Base-by-base conservation (phyloP, 352 stramenopile genomes). In the Globisporangium emineosum region DNA sequence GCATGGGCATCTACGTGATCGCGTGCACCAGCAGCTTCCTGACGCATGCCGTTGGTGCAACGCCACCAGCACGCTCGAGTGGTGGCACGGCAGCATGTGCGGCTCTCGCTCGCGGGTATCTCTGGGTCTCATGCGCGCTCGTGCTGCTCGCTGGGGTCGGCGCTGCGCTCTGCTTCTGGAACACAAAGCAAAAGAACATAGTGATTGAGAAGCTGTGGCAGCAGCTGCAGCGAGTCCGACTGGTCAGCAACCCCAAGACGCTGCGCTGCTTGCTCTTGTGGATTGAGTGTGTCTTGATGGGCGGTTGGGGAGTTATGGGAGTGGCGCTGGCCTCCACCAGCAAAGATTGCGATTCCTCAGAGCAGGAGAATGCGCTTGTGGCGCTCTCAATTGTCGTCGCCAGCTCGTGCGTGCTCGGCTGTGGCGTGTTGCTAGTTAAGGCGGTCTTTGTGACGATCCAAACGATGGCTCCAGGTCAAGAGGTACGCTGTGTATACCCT, bases 111-210 rank as follows among this genome's bases (percentile, higher is more conserved):
- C 37, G 27, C 30, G 27, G 27, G 21, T 66, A 32, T 25, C 51
- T 66, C 37, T 66, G 52, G 40, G 9, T 57, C 9, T 61, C 60
- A 0, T 50, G 60, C 29, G 60, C 37, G 5, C 40, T 66, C 1
- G 37, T 17, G 42, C 29, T 60, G 21, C 27, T 66, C 13, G 32
- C 40, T 13, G 33, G 21, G 5, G 32, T 13, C 3, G 2, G n/a
- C 23, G 32, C 47, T 17, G 51, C 29, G n/a, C 21, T 42, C 17
- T 52, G 40, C 15, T 21, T 12, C 2, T 49, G 37, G 27, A 17
- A 10, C 12, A 53, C 33, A 10, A 54, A 32, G 15, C 37, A 30
- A 33, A 57, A 9, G 51, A 21, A 13, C 49, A 2, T 13, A 13
- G 35, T 0, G 35, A 12, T 43, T 13, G 4, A 43, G 0, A 43